Conservation (phyloP, 192 early-diverging fungal species). For the Podila clonocystis region DNA sequence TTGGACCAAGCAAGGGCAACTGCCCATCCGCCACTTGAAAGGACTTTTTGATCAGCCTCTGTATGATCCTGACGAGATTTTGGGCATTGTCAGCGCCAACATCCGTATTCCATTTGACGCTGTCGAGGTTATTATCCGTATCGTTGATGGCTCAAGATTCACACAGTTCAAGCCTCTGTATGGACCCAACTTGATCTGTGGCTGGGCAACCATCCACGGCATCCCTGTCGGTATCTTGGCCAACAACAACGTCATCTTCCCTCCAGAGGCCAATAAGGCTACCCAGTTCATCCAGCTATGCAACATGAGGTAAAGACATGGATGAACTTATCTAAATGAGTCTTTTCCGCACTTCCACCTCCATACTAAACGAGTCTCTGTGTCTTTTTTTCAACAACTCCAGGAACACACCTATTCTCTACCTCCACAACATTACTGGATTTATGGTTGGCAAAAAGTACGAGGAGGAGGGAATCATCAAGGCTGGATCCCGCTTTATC, state of each 20-base stretch:
- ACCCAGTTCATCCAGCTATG: conserved; percentile 76
- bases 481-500: conserved; percentile 73
- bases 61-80: conserved; percentile 68
- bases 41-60: conserved; percentile 65
- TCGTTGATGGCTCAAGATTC: conserved; percentile 75
- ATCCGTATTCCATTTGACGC: conserved; percentile 73
- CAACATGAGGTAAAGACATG: conserved; percentile 55
- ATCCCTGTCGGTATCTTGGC: conserved; percentile 73
- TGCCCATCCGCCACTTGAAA: conserved; percentile 57
- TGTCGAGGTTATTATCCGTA: conserved; percentile 69
- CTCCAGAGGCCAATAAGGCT: conserved; percentile 73
- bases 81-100: conserved; percentile 73
- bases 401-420: conserved; percentile 64
- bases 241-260: conserved; percentile 72
- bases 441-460: conserved; percentile 77
- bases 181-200: conserved; percentile 69
- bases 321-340: background rate
- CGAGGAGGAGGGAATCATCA: conserved; percentile 77
- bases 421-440: conserved; percentile 75
- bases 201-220: conserved; percentile 73
- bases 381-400: conserved; percentile 22
- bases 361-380: background rate
- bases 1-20: conserved; percentile 62
- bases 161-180: conserved; percentile 73
- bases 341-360: too few species aligned